These are phyloP conservation scores for Epithemia pelagica DNA, from an alignment of 108 stramenopile genomes.

Conservation along the genomic window DNA sequence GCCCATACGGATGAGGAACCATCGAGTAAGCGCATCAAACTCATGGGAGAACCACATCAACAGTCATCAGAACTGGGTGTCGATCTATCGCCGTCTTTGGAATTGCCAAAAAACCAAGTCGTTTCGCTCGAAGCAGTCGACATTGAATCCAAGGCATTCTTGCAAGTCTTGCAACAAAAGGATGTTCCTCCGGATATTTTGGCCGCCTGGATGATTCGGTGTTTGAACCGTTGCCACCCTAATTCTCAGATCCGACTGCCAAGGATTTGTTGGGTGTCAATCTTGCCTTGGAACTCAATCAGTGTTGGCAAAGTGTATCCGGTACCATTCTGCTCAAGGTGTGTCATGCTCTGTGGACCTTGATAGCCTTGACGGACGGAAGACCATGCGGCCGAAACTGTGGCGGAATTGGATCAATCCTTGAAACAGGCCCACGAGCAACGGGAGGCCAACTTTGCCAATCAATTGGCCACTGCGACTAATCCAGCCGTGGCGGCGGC, in stretches of 20 bases:
- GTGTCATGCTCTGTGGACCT: slow-evolving; percentile 70
- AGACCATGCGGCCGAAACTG: slow-evolving; percentile 36
- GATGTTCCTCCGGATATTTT: slow-evolving; percentile 61
- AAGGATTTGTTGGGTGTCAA: slow-evolving; percentile 74
- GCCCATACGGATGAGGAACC: slow-evolving; percentile 27
- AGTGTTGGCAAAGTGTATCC: slow-evolving; percentile 35
- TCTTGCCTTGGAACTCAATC: slow-evolving; percentile 48
- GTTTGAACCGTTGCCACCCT: slow-evolving; percentile 71
- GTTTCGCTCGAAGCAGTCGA: slow-evolving; percentile 54
- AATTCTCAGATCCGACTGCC: slow-evolving; percentile 75
- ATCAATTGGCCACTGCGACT: slow-evolving; percentile 66
- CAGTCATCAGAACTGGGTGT: not conserved
- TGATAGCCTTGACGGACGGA: slow-evolving; percentile 72
- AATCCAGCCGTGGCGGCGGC: slow-evolving; percentile 32
- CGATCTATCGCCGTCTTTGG: not conserved
- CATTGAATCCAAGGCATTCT: slow-evolving; percentile 36
- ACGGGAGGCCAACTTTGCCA: slow-evolving; percentile 44
- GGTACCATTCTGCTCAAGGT: slow-evolving; percentile 57
- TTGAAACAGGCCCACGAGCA: slow-evolving; percentile 27
- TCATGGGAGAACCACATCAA: not conserved
- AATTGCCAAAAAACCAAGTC: slow-evolving; percentile 33
- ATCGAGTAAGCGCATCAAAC: slow-evolving; percentile 16
- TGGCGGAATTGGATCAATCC: slow-evolving; percentile 41
- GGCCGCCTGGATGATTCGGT: slow-evolving; percentile 76
- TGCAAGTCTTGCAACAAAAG: slow-evolving; percentile 30